Conservation (phyloP, 2,329 filamentous ascomycete genomes). For the Dactylellina parvicollis region DNA sequence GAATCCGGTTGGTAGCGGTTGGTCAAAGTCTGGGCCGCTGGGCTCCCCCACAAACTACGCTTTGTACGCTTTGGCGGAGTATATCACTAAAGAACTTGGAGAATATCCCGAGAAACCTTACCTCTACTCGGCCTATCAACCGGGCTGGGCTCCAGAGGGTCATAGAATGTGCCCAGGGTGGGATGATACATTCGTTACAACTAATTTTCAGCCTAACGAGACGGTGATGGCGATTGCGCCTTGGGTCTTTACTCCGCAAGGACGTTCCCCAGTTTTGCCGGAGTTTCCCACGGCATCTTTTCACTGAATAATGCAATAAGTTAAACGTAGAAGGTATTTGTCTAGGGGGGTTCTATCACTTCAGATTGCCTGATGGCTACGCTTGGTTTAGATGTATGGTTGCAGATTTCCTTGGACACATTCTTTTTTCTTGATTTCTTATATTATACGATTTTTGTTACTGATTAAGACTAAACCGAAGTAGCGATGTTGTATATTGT, state of each 20-base stretch:
- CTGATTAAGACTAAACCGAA: too few species aligned
- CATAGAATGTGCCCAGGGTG: constrained; percentile 12
- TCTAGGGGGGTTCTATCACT: too few species aligned
- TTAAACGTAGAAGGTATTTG: too few species aligned
- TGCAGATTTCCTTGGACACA: neutral
- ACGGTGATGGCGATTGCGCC: constrained; percentile 6
- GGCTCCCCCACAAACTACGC: constrained; percentile 22
- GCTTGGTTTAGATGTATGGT: too few species aligned
- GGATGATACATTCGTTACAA: neutral
- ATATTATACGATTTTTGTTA: neutral
- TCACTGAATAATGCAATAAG: too few species aligned
- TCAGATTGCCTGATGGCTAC: too few species aligned
- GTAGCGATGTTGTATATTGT: too few species aligned
- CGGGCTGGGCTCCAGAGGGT: neutral
- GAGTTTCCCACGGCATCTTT: too few species aligned
- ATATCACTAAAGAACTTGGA: constrained; percentile 3
- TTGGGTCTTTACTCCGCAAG: constrained; percentile 21
- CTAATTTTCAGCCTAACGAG: neutral
- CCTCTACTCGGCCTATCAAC: neutral
- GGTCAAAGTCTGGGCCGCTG: neutral
- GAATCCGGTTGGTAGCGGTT: neutral
- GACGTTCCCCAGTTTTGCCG: neutral
- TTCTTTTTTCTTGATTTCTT: neutral
- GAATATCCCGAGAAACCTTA: constrained; percentile 25
- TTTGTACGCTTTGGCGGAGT: constrained; percentile 11